phyloP scores from a whole-genome alignment of 1,284 basidiomycete species.

The Butyriboletus regius region DNA sequence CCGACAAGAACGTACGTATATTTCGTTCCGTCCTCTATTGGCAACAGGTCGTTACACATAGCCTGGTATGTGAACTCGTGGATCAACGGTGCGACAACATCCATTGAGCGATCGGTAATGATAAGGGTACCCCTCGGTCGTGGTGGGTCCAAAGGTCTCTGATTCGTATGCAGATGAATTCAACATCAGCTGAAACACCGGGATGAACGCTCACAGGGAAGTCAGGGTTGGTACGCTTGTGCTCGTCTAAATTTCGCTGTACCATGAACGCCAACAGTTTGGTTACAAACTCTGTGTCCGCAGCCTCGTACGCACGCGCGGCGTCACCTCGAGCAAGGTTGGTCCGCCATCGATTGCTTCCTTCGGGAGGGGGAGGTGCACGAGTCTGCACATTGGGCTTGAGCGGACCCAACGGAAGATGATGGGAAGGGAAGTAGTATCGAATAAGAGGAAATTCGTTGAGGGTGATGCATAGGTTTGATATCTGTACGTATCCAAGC shows the following conservation, averaged over 20 bases:
- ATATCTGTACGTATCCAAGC: constrained; percentile 47
- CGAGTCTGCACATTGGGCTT: constrained; percentile 57
- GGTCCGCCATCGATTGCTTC: constrained; percentile 61
- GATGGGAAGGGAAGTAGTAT: constrained; percentile 82
- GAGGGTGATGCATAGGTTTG: constrained; percentile 84
- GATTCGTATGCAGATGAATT: constrained; percentile 9
- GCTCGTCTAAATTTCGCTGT: constrained; percentile 74
- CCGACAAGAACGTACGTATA: constrained; percentile 61
- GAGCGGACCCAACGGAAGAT: constrained; percentile 80
- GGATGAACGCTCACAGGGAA: constrained; percentile 59
- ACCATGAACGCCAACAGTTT: constrained; percentile 77
- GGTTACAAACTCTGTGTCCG: constrained; percentile 65
- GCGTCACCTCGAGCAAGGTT: constrained; percentile 62
- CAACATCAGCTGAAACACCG: background rate
- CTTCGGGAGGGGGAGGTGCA: constrained; percentile 56
- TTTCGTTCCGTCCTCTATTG: constrained; percentile 76
- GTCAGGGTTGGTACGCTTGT: constrained; percentile 77
- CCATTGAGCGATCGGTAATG: constrained; percentile 94
- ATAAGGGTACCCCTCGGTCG: constrained; percentile 78
- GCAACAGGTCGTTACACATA: constrained; percentile 91
- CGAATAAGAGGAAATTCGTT: constrained; percentile 93
- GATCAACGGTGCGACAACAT: constrained; percentile 80
- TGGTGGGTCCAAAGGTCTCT: constrained; percentile 60
- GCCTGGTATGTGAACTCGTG: constrained; percentile 99
- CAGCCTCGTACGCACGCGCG: constrained; percentile 57